These are phyloP conservation scores for Viola odorata DNA, from an alignment of 345 rosid species.

Conservation along the genomic window DNA sequence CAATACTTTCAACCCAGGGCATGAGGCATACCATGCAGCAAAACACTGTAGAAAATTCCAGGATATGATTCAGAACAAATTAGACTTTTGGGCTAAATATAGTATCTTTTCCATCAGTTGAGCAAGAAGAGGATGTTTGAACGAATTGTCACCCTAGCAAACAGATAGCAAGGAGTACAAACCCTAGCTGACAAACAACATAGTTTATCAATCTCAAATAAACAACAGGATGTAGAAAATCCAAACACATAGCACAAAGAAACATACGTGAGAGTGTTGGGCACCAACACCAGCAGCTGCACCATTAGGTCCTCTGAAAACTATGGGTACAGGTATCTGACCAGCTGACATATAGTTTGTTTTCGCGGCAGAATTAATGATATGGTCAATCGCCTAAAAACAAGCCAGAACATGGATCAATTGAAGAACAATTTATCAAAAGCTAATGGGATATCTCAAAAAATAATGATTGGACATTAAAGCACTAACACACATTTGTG, in stretches of 20 bases:
- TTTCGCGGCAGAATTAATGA: constrained; percentile 88
- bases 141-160: too few species aligned
- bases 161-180: too few species aligned
- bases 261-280: constrained; percentile 84
- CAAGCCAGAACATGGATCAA: constrained; percentile 5
- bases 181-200: too few species aligned
- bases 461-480: too few species aligned
- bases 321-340: constrained; percentile 70
- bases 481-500: too few species aligned
- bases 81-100: background rate
- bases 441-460: too few species aligned
- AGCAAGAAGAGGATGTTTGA: background rate
- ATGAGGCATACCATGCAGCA: constrained; percentile 86
- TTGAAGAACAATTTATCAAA: background rate
- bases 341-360: constrained; percentile 89
- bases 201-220: too few species aligned
- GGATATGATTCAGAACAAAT: background rate
- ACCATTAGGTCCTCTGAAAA: constrained; percentile 96
- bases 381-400: constrained; percentile 84
- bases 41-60: constrained; percentile 54
- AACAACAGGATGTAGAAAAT: background rate
- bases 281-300: constrained; percentile 99
- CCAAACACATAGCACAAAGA: constrained; percentile 2
- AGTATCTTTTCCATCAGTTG: background rate
- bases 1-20: constrained; percentile 86